Evolutionary conservation across 257 asterid genomes (phyloP), one percentile per base, ranked within the genome.

Genomic region (Plantago major): DNA sequence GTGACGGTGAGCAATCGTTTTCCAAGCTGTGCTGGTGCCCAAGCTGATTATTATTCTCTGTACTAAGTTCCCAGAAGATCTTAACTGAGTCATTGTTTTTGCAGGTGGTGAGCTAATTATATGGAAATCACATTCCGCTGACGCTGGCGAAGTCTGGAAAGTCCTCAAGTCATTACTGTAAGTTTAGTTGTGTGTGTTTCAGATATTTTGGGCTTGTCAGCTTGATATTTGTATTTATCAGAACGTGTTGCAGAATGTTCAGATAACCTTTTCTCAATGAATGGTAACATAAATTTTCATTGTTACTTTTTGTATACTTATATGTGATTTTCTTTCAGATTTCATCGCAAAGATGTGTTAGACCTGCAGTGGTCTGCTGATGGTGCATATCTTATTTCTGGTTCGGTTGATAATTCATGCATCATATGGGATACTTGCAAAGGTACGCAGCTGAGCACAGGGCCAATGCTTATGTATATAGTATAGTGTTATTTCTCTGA

Each of bases 401-500:
- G 99, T 63, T 93, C 99, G n/a, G 96, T 93, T 57, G 99, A 93
- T 77, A 93, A 93, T 79, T 77, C 92, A 9, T 93, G 97, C 76
- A 89, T 93, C 77, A 80, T 93, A 77, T 93, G 99, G 99, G 97
- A 93, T 72, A 83, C 82, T 59, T 77, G 47, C 69, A 93, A 85
- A 78, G 95, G 99, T 89, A 69, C 11, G 70, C 18, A 54, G 46
- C 42, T 67, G 45, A 64, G 49, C 26, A 55, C 42, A 57, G 42
- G 0, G 62, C 46, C 55, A 57, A 15, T 64, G 26, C 53, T 67
- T 30, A 5, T 68, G n/a, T 43, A 58, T 46, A 16, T 1, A 5
- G 38, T 14, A 52, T 62, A 8, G 45, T 4, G 15, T 64, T 44
- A 47, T 55, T 37, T 58, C 40, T 46, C 43, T 8, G 46, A 18